A percentile compares a stretch with the other conserved stretches of the same genome.
Conservation (phyloP, 1,139 yeast species). For the Kodamaea alishanica region DNA sequence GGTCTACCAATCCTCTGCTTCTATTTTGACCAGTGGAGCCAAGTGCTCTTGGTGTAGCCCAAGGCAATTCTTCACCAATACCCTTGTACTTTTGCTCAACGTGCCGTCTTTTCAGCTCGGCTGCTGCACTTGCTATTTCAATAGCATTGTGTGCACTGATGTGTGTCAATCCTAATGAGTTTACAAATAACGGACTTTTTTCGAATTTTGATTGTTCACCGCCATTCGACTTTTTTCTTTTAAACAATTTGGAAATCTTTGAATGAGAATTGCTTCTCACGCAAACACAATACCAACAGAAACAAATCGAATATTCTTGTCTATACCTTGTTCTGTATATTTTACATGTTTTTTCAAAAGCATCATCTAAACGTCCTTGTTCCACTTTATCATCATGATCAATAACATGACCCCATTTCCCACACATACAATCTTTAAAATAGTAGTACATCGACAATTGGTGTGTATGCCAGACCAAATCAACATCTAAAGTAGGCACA, state of each 20-base stretch:
- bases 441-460: slow-evolving; percentile 27
- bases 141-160: slow-evolving; percentile 19
- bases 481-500: slow-evolving; percentile 40
- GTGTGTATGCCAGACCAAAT: slow-evolving; percentile 41
- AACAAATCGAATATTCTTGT: slow-evolving; percentile 26
- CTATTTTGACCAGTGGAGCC: no score
- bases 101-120: slow-evolving; percentile 4
- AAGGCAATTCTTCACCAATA: slow-evolving; percentile 8
- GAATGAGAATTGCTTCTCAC: slow-evolving; percentile 7
- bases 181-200: slow-evolving; percentile 3
- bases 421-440: slow-evolving; percentile 17
- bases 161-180: slow-evolving; percentile 15
- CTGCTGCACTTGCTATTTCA: slow-evolving; percentile 9
- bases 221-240: slow-evolving; percentile 1
- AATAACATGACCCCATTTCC: slow-evolving; percentile 13
- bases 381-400: slow-evolving; percentile 31
- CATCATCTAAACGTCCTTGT: slow-evolving; percentile 17
- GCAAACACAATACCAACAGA: slow-evolving; percentile 25
- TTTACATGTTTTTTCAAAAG: slow-evolving; percentile 21
- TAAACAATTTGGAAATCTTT: slow-evolving; percentile 9
- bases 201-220: not conserved
- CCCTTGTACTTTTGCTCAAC: slow-evolving; percentile 7
- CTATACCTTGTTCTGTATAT: slow-evolving; percentile 17
- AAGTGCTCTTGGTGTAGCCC: slow-evolving; percentile 5
- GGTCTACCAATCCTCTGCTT: no score